Conservation (phyloP, 225 moss, liverwort and hornwort species). For the Ulota crispa region DNA sequence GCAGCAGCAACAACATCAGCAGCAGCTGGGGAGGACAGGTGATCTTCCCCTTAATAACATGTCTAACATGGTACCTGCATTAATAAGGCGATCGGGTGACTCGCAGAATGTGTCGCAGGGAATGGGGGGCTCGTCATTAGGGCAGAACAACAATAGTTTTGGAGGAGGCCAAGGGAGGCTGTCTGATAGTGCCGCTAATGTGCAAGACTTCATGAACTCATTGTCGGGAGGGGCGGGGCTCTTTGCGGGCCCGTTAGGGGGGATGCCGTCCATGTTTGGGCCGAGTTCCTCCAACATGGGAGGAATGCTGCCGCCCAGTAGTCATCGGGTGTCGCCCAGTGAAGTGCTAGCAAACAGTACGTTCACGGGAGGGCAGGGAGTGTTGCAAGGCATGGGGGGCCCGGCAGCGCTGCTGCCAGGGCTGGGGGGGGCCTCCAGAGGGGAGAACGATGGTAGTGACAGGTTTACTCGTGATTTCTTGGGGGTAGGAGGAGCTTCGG, state of each 20-base stretch:
- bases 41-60: slow-evolving; percentile 90
- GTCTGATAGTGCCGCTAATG: slow-evolving; percentile 53
- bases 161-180: slow-evolving; percentile 73
- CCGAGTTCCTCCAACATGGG: slow-evolving; percentile 68
- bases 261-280: slow-evolving; percentile 83
- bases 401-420: slow-evolving; percentile 67
- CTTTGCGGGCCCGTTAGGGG: slow-evolving; percentile 52
- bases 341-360: slow-evolving; percentile 50
- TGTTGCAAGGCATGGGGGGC: slow-evolving; percentile 74
- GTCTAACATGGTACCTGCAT: slow-evolving; percentile 63
- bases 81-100: slow-evolving; percentile 86
- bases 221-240: slow-evolving; percentile 69
- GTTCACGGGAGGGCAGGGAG: slow-evolving; percentile 64
- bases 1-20: slow-evolving; percentile 37
- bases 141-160: slow-evolving; percentile 68
- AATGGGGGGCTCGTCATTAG: slow-evolving; percentile 68
- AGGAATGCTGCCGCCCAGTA: slow-evolving; percentile 78
- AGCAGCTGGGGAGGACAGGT: slow-evolving; percentile 84
- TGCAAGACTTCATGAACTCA: slow-evolving; percentile 91
- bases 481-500: slow-evolving; percentile 85
- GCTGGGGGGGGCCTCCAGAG: slow-evolving; percentile 63
- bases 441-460: slow-evolving; percentile 90
- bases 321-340: slow-evolving; percentile 63
- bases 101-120: slow-evolving; percentile 80
- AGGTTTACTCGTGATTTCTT: slow-evolving; percentile 95